Evolutionary conservation across 2,329 filamentous ascomycete species (phyloP).

Genomic region (Emergomyces pasteurianus): DNA sequence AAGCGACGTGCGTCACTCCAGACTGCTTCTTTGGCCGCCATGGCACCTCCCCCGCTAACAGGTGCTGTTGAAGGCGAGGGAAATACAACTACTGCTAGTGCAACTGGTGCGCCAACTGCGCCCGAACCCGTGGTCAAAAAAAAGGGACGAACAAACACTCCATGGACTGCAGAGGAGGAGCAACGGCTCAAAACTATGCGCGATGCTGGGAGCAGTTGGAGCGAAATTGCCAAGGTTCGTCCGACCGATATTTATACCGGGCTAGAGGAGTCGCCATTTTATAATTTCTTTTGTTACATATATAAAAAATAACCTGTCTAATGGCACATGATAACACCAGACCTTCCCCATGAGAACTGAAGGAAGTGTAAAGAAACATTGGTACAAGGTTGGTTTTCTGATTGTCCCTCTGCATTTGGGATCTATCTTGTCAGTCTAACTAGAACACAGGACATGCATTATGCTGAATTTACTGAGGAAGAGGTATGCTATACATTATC

Average conservation of each 20-base stretch:
- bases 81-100: slow-evolving; percentile 12
- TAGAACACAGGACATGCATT: slow-evolving; percentile 77
- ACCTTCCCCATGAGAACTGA: slow-evolving; percentile 89
- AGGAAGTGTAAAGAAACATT: slow-evolving; percentile 98
- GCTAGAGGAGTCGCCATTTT: neutral
- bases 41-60: slow-evolving; percentile 22
- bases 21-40: slow-evolving; percentile 24
- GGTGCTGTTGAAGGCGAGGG: slow-evolving; percentile 19
- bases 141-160: slow-evolving; percentile 96
- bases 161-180: slow-evolving; percentile 93
- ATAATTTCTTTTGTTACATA: neutral
- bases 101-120: slow-evolving; percentile 26
- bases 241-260: neutral
- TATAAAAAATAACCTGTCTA: neutral
- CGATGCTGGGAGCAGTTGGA: slow-evolving; percentile 88
- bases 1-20: slow-evolving; percentile 34
- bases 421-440: neutral
- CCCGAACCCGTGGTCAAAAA: slow-evolving; percentile 50
- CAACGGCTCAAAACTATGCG: slow-evolving; percentile 86
- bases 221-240: slow-evolving; percentile 87
- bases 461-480: slow-evolving; percentile 94
- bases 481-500: slow-evolving; percentile 48
- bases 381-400: slow-evolving; percentile 68
- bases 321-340: slow-evolving; percentile 32
- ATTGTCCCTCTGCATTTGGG: neutral